Evolutionary conservation across 1,284 basidiomycete genomes (phyloP), one percentile per base, ranked within the genome.

Genomic region (Kwoniella shivajii): DNA sequence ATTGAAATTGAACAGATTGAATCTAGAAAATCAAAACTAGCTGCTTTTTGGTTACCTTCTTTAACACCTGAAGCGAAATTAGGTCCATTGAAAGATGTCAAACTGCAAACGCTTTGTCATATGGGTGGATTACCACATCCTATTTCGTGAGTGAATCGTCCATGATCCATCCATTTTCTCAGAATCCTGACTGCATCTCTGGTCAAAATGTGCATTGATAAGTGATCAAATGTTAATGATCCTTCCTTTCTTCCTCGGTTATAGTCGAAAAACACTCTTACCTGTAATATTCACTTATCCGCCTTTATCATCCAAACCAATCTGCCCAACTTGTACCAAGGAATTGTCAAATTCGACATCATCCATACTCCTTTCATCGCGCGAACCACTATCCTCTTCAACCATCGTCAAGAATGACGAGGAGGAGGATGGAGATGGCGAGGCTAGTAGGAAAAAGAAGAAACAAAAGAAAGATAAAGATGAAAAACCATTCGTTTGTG

Each of bases 21-120:
- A 60, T 83, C 87, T 3, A 79, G 94, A 50, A 88, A 88, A 58
- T 84, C 85, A 56, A 95, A 95, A 74, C 82, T 97, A 6, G 92
- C 93, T 0, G 91, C 94, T 66, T 98, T 95, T 73, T 97, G 93
- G 93, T 81, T 96, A 42, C 92, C 89, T 18, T 90, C 86, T 0
- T 78, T 95, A 33, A 91, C 92, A 0, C 92, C 93, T 27, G 86
- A 86, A 0, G 85, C 84, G 9, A 73, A 73, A 24, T 63, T 89
- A 81, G 57, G 83, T 70, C 63, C 87, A 80, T 77, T 92, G 33
- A 83, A 85, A 63, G 88, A 90, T 66, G 84, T 91, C 49, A 92
- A 92, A 77, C 78, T 92, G 37, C 88, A 90, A 72, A 91, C 90
- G 6, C 85, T 88, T 59, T 97, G 93, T 78, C 84, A 87, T 52